Evolutionary conservation across 2,329 filamentous ascomycete species (phyloP), one percentile per base, ranked within the genome.

Genomic region (Trichophyton equinum): DNA sequence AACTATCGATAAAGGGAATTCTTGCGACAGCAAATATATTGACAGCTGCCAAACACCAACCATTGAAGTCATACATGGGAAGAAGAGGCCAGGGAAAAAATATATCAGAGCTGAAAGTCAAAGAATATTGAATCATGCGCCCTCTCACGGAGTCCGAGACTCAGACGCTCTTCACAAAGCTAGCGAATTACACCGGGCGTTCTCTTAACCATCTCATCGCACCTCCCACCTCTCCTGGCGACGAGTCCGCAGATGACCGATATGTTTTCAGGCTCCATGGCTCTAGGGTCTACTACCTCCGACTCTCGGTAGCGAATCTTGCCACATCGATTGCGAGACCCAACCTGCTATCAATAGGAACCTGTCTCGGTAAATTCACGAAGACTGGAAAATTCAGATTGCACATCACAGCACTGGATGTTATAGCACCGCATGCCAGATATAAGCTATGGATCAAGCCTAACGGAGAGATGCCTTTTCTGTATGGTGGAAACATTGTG

Each of bases 391-490:
- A 97, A 75, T 97, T 99, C 78, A 81, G 92, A 59, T 80, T 99
- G 4, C 91, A 96, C 77, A 89, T 96, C 70, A 96, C 91, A 1
- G 88, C 82, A 5, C 80, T 99, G 62, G 87, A 91, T 65, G 83
- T 96, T 65, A 87, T 99, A 66, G 88, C 91, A 61, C 87, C 89
- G 66, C 90, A 96, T 74, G 92, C 92, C 51, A 82, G 94, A 62
- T 95, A 96, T 78, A 97, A 97, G 83, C 85, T 97, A 68, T 97
- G 91, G 91, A 86, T 99, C 67, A 95, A 95, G 76, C 83, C 86
- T 62, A 97, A 97, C 76, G 94, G 94, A 67, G 91, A 95, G 70
- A 96, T 96, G 91, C 92, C 94, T 0, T 97, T 95, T 74, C 77
- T 99, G 55, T 99, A 97, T 75, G 94, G 94, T 59, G 89, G 89